These are phyloP conservation scores for Chaetomium tenue DNA, from an alignment of 495 filamentous ascomycete species.

Conservation along the genomic window DNA sequence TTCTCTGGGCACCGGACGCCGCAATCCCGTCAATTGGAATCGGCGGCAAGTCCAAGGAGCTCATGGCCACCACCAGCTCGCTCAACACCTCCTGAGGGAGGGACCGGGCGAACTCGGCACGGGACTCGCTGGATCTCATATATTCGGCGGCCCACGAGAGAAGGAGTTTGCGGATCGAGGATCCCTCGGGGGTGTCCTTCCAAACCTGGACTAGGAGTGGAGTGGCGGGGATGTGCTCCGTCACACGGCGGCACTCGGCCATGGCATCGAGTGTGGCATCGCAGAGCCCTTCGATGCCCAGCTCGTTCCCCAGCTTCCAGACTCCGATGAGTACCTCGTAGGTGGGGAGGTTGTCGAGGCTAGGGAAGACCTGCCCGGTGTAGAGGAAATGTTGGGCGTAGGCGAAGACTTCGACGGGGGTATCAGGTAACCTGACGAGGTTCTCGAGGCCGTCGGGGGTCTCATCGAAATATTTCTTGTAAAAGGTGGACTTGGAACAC, in stretches of 20 bases:
- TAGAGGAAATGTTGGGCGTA: slow-evolving; percentile 54
- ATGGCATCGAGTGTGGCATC: slow-evolving; percentile 52
- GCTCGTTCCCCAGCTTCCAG: slow-evolving; percentile 52
- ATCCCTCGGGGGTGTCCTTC: slow-evolving; percentile 55
- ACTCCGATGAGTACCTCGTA: slow-evolving; percentile 52
- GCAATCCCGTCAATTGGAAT: slow-evolving; percentile 26
- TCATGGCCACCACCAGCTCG: slow-evolving; percentile 58
- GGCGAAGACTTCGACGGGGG: slow-evolving; percentile 47
- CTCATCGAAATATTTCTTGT: slow-evolving; percentile 43
- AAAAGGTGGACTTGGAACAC: slow-evolving; percentile 49
- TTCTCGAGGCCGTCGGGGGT: slow-evolving; percentile 43
- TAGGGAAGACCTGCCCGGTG: slow-evolving; percentile 47
- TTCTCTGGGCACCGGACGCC: slow-evolving; percentile 21
- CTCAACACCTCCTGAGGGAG: slow-evolving; percentile 55
- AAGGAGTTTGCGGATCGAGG: slow-evolving; percentile 52
- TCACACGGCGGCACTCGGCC: slow-evolving; percentile 49
- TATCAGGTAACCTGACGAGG: slow-evolving; percentile 48
- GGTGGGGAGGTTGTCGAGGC: slow-evolving; percentile 39
- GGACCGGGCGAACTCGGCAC: slow-evolving; percentile 51
- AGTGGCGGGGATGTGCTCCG: slow-evolving; percentile 51
- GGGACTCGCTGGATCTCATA: slow-evolving; percentile 50
- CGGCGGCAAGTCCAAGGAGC: slow-evolving; percentile 42
- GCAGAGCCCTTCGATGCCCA: slow-evolving; percentile 54
- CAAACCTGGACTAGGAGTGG: slow-evolving; percentile 54
- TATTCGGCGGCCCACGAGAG: slow-evolving; percentile 58